These are phyloP conservation scores for Artemisia tridentata DNA, from an alignment of 129 eudicot species.

Conservation along the genomic window DNA sequence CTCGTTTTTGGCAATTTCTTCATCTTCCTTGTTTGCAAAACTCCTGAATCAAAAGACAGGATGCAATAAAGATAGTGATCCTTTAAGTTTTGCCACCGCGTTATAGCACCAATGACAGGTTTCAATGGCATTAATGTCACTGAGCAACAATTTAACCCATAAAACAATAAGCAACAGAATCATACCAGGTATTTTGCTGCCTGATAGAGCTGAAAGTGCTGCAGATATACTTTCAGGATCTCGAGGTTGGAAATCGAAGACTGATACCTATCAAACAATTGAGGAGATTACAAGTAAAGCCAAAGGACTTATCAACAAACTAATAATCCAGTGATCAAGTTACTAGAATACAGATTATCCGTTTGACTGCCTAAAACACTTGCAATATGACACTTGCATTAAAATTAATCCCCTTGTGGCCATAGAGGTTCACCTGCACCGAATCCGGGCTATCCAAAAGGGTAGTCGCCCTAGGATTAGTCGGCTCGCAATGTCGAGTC, in stretches of 20 bases:
- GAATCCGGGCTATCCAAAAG: too few relatives aligned
- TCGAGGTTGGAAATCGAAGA: slow-evolving; percentile 87
- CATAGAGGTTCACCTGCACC: too few relatives aligned
- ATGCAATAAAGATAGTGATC: neutral
- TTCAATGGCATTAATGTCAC: neutral
- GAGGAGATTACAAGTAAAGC: neutral
- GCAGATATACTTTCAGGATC: slow-evolving; percentile 77
- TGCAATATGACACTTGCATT: too few relatives aligned
- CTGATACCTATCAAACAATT: slow-evolving; percentile 46
- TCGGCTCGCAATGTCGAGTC: too few relatives aligned
- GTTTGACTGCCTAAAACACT: neutral
- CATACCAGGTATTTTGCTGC: slow-evolving; percentile 68
- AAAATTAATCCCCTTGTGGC: too few relatives aligned
- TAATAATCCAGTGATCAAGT: neutral
- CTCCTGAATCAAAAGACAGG: slow-evolving; percentile 41
- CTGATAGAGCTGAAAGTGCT: slow-evolving; percentile 75
- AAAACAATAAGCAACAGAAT: neutral
- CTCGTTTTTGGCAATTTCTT: slow-evolving; percentile 56
- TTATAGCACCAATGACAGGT: neutral
- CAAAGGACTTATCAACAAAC: slow-evolving; percentile 7
- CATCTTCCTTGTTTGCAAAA: slow-evolving; percentile 54
- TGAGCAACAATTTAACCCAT: neutral
- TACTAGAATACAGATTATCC: neutral
- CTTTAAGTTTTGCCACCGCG: neutral
- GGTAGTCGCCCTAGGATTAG: too few relatives aligned